These are phyloP conservation scores for Cantharellus anzutake DNA, from an alignment of 768 basidiomycete genomes.

Conservation along the genomic window DNA sequence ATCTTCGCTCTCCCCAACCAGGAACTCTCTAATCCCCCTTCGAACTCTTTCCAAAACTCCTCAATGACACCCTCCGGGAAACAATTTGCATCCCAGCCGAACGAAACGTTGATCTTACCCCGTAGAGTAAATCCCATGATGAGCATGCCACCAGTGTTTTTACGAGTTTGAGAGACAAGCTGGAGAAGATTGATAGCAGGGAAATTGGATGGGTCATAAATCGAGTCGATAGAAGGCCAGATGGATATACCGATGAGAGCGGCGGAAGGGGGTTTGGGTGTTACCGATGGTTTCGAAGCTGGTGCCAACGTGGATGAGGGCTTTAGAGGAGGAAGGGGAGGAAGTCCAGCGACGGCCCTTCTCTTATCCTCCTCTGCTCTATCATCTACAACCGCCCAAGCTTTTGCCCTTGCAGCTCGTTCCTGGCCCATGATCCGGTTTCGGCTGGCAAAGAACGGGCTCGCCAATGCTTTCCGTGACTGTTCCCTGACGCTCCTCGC, in stretches of 20 bases:
- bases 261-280: slow-evolving; percentile 6
- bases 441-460: slow-evolving; percentile 40
- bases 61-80: slow-evolving; percentile 1
- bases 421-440: slow-evolving; percentile 45
- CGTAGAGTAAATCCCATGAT: slow-evolving; percentile 13
- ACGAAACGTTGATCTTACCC: not conserved
- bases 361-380: slow-evolving; percentile 44
- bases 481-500: slow-evolving; percentile 50
- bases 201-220: slow-evolving; percentile 15
- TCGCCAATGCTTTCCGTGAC: slow-evolving; percentile 44
- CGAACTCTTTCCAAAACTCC: too few species aligned
- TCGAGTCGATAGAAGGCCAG: slow-evolving; percentile 20
- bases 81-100: not conserved
- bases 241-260: slow-evolving; percentile 21
- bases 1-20: too few species aligned
- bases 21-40: slow-evolving; percentile 39
- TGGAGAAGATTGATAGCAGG: slow-evolving; percentile 13
- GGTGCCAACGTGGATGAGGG: not conserved
- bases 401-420: slow-evolving; percentile 37
- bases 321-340: not conserved
- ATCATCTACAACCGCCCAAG: slow-evolving; percentile 64
- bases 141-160: slow-evolving; percentile 17
- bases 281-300: not conserved
- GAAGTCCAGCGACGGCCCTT: not conserved
- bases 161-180: slow-evolving; percentile 19